These are phyloP conservation scores for Jamesozyma piceae DNA, from an alignment of 805 yeast species.

Conservation along the genomic window DNA sequence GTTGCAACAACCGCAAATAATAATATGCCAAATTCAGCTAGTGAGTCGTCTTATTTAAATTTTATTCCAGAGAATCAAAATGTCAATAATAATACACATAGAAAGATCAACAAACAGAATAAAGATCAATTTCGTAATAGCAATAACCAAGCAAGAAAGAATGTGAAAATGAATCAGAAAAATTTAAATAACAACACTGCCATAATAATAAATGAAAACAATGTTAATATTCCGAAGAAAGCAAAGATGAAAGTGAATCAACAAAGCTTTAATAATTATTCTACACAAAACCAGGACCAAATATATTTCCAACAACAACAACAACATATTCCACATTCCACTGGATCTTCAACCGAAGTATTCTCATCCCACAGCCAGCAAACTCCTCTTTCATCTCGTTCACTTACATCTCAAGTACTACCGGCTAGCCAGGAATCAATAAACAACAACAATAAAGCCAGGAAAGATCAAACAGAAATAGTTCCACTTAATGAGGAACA, in stretches of 20 bases:
- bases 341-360: conserved; percentile 15
- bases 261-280: neutral
- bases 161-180: too few relatives aligned
- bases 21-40: neutral
- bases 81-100: conserved; percentile 2
- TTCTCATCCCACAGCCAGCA: conserved; percentile 20
- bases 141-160: too few relatives aligned
- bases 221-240: neutral
- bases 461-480: neutral
- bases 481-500: conserved; percentile 12
- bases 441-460: neutral
- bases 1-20: conserved; percentile 14
- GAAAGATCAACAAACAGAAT: conserved; percentile 1
- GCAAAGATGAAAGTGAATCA: neutral
- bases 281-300: neutral
- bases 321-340: conserved; percentile 4
- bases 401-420: conserved; percentile 2
- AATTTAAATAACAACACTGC: neutral
- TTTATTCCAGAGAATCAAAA: neutral
- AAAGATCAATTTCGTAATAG: conserved; percentile 3
- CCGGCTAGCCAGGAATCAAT: neutral
- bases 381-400: conserved; percentile 21
- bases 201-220: neutral
- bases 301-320: neutral
- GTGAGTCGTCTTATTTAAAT: neutral